Evolutionary conservation across 2,329 filamentous ascomycete genomes (phyloP), one percentile per base, ranked within the genome.

Genomic region (Remersonia thermophila): DNA sequence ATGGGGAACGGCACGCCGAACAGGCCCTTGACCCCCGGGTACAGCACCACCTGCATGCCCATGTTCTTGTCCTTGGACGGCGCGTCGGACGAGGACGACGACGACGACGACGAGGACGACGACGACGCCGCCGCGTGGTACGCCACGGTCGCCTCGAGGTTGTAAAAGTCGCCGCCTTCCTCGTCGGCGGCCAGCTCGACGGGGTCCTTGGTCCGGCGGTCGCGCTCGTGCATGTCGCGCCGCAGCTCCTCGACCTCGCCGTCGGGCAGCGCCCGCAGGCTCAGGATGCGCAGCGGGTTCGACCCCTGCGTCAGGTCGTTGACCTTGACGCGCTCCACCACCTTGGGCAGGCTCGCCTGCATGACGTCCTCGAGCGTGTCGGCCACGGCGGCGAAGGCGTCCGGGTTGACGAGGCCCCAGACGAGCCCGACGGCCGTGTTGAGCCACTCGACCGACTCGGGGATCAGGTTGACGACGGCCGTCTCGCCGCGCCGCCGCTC

Each of bases 1-100:
- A 93, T 82, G 0, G 85, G 86, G 14, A 94, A 66, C 0, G 86
- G 86, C 0, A 94, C 78, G 18, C 87, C 87, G 47, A 95, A 91
- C 4, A 95, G 66, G 0, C 87, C 87, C 53, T 83, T 85, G 52
- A 93, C 65, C 39, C 91, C 91, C 1, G 96, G 71, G 46, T 95
- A 96, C 56, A 98, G 96, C 7, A 95, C 75, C 11, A 96, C 61
- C 51, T 93, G 82, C 85, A 95, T 94, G 51, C 93, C 87, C 84
- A 95, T 94, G 55, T 95, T 96, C n/a, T n/a, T n/a, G n/a, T n/a
- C n/a, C n/a, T n/a, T n/a, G n/a, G n/a, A n/a, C n/a, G n/a, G n/a
- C n/a, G n/a, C n/a, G 47, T 81, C 25, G 25, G 7, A 75, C 5
- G 86, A 85, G 58, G 87, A 91, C 31, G 83, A 80, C 2, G 83